A percentile compares a stretch with the other conserved stretches of the same genome.
These are phyloP conservation scores for Sinapis alba DNA, from an alignment of 441 rosid genomes.

Conservation along the genomic window DNA sequence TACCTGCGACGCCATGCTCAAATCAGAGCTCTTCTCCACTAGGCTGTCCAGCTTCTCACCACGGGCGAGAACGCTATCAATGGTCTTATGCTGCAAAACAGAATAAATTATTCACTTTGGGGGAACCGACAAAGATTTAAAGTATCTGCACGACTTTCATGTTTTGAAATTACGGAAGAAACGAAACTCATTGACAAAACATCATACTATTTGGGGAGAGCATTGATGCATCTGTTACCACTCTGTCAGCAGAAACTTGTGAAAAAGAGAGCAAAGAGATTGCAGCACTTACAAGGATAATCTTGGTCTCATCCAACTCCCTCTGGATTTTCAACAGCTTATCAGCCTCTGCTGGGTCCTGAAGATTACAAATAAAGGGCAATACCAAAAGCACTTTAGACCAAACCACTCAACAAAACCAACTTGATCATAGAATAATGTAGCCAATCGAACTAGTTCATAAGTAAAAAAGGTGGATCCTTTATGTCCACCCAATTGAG, in stretches of 20 bases:
- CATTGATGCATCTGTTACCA: conserved; percentile 1
- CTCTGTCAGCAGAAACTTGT: background rate
- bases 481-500: background rate
- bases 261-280: background rate
- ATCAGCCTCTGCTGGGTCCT: conserved; percentile 99
- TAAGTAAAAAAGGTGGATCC: background rate
- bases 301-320: conserved; percentile 97
- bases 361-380: conserved; percentile 27
- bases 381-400: background rate
- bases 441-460: background rate
- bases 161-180: background rate
- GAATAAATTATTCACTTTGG: background rate
- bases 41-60: conserved; percentile 87
- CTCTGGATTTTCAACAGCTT: conserved; percentile 95
- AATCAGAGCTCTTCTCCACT: conserved; percentile 93
- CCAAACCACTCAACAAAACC: conserved; percentile 8
- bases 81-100: conserved; percentile 80
- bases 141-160: background rate
- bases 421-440: background rate
- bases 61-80: conserved; percentile 88
- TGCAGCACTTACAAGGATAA: conserved; percentile 77
- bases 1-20: conserved; percentile 99
- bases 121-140: background rate
- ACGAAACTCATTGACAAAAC: conserved; percentile 13
- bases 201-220: background rate